Evolutionary conservation across 2,329 filamentous ascomycete species (phyloP), one percentile per base, ranked within the genome.

Genomic region (Hymenoscyphus linearis): DNA sequence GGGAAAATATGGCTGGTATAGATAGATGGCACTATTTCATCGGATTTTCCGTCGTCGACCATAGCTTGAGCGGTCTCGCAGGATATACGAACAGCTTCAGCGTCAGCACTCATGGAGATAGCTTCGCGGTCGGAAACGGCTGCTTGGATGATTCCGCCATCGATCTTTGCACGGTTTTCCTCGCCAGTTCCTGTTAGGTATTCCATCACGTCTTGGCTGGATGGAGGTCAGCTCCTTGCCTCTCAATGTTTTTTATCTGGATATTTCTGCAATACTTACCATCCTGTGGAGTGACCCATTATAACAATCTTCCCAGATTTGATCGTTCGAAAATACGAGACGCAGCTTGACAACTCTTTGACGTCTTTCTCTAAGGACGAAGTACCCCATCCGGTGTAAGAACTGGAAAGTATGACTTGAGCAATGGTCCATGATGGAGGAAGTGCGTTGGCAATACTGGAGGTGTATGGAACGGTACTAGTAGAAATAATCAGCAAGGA

Each of bases 211-310:
- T 89, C 86, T 72, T 90, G 87, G 67, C 52, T 53, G 9, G 5
- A 10, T 18, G 25, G 12, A 5, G 9, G 26, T 53, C 12, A 53
- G 52, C 12, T 26, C 6, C 10, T 53, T 53, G 25, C 10, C 10
- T 53, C 12, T 9, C 10, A n/a, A n/a, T 16, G 7, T 16, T 2
- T 2, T 7, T 4, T 7, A 27, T 26, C 4, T 22, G 10, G 12
- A 16, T 5, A 4, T 31, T 53, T 53, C 4, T 31, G 13, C 10
- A 53, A 3, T 18, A 27, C 52, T 53, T 16, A 53, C 52, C 83
- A 88, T 0, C 87, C 87, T 0, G 87, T 90, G 1, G 83, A 86
- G 67, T 89, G 85, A 2, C 87, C 87, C 82, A 90, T 85, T 14
- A 89, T 72, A 27, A 87, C 82, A n/a, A 89, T 72, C 59, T 84